Conservation (phyloP, 495 filamentous ascomycete genomes). For the Penicillium paxilli region DNA sequence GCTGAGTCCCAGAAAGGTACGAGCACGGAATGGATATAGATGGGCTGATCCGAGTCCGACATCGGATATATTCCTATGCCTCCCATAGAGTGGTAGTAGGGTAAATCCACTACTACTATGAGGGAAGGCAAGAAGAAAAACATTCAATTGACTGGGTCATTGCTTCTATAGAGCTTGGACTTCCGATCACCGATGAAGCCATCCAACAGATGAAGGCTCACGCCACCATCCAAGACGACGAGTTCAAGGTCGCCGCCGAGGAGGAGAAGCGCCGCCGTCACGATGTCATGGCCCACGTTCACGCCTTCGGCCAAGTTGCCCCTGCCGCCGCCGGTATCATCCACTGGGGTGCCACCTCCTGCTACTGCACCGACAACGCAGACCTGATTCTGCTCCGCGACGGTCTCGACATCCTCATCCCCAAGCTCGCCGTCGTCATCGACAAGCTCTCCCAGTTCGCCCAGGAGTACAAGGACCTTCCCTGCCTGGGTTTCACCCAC, state of each 20-base stretch:
- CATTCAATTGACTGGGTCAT: constrained; percentile 30
- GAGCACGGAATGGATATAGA: constrained; percentile 4
- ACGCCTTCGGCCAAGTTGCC: constrained; percentile 69
- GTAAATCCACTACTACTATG: too few species aligned
- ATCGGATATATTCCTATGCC: too few species aligned
- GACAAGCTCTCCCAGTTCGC: constrained; percentile 78
- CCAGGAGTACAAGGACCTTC: constrained; percentile 66
- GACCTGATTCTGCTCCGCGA: constrained; percentile 83
- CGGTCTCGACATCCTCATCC: constrained; percentile 73
- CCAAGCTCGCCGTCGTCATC: constrained; percentile 84
- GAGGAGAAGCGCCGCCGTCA: constrained; percentile 78
- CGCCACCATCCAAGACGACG: constrained; percentile 71
- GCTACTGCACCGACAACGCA: constrained; percentile 80
- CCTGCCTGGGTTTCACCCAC: constrained; percentile 79
- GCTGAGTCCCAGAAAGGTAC: constrained; percentile 77
- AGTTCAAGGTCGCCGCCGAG: constrained; percentile 71
- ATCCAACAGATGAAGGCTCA: constrained; percentile 74
- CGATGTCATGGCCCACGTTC: constrained; percentile 74
- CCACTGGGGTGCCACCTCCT: constrained; percentile 71
- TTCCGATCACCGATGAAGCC: constrained; percentile 67
- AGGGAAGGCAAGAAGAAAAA: constrained; percentile 4
- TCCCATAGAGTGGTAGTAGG: too few species aligned
- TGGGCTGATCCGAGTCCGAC: constrained; percentile 15
- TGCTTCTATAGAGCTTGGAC: constrained; percentile 42
- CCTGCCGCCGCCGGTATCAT: constrained; percentile 87